Evolutionary conservation across 768 basidiomycete species (phyloP).

Genomic region (Serendipita sp.): DNA sequence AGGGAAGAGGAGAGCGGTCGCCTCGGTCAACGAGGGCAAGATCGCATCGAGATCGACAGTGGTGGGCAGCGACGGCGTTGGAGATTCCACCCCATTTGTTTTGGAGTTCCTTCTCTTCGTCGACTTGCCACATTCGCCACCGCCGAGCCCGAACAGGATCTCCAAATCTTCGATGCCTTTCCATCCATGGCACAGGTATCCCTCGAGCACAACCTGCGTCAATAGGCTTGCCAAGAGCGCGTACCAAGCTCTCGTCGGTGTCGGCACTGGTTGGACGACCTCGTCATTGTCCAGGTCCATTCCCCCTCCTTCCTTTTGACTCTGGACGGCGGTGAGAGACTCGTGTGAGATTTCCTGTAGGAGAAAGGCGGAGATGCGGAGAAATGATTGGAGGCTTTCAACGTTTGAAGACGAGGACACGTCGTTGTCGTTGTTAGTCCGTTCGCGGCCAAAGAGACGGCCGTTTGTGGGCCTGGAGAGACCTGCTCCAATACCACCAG

Average conservation of each 20-base stretch:
- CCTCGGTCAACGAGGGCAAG: constrained; percentile 39
- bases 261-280: constrained; percentile 11
- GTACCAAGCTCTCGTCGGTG: constrained; percentile 71
- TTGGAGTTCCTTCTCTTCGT: background rate
- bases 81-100: background rate
- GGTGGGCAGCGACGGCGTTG: constrained; percentile 45
- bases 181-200: constrained; percentile 74
- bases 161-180: constrained; percentile 53
- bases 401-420: background rate
- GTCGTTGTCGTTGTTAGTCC: no score
- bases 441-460: background rate
- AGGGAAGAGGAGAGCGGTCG: constrained; percentile 25
- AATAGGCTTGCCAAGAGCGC: constrained; percentile 58
- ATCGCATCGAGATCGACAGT: constrained; percentile 51
- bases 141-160: constrained; percentile 50
- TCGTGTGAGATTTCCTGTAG: background rate
- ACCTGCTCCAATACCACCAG: background rate
- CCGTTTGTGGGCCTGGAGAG: background rate
- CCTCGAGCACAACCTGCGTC: constrained; percentile 72
- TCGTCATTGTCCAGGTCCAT: background rate
- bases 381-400: background rate
- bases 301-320: background rate
- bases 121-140: background rate
- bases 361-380: background rate
- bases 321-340: background rate